These are phyloP conservation scores for Exophiala mesophila DNA, from an alignment of 2,329 filamentous ascomycete genomes.

Conservation along the genomic window DNA sequence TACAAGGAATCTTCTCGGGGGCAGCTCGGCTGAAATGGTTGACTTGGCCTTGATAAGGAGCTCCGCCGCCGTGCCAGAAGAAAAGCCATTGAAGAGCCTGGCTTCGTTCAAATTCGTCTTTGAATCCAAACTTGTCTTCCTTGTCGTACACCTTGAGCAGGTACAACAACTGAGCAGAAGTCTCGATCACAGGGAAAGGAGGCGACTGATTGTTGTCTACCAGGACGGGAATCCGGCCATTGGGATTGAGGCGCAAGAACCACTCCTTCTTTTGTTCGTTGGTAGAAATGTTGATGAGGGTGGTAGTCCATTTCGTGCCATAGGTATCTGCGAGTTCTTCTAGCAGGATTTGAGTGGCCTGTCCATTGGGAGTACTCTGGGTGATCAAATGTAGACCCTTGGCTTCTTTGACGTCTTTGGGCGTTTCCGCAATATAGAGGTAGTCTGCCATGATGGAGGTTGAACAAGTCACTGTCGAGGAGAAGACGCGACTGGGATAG, in stretches of 20 bases:
- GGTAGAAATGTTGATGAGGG: conserved; percentile 47
- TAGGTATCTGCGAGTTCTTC: conserved; percentile 51
- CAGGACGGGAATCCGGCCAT: conserved; percentile 46
- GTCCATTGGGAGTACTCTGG: conserved; percentile 48
- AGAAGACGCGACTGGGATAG: too few species aligned
- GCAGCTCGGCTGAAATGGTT: conserved; percentile 44
- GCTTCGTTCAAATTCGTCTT: conserved; percentile 47
- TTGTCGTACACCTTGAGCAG: conserved; percentile 48
- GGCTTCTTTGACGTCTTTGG: conserved; percentile 43
- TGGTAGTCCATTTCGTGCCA: conserved; percentile 45
- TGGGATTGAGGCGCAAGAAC: conserved; percentile 28
- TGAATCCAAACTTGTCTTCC: conserved; percentile 49
- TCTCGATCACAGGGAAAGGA: conserved; percentile 51
- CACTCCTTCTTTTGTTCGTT: conserved; percentile 54
- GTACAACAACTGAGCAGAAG: conserved; percentile 50
- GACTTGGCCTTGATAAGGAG: conserved; percentile 36
- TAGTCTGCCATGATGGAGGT: conserved; percentile 36
- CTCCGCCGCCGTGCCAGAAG: conserved; percentile 41
- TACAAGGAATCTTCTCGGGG: conserved; percentile 44
- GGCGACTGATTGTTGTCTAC: conserved; percentile 47
- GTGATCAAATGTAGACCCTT: conserved; percentile 52
- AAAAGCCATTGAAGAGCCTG: conserved; percentile 51
- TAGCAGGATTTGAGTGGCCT: conserved; percentile 51
- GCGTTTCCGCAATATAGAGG: conserved; percentile 43
- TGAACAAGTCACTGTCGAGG: too few species aligned